Evolutionary conservation across 2,329 filamentous ascomycete species (phyloP), one percentile per base, ranked within the genome.

Genomic region (Alternaria atra): DNA sequence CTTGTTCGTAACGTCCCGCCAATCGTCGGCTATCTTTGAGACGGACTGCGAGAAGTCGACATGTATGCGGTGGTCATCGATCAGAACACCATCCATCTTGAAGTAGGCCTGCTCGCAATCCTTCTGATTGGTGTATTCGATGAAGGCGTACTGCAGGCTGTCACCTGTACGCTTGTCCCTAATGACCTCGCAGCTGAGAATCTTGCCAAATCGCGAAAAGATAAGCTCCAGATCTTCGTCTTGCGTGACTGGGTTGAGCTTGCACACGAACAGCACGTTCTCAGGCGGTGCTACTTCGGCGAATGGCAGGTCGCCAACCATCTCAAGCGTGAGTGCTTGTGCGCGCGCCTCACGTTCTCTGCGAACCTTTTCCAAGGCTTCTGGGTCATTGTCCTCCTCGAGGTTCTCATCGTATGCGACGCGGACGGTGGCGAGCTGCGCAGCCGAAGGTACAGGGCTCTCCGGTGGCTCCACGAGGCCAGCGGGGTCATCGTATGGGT

Each of bases 41-140:
- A 91, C 95, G 76, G 93, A 97, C 81, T 99, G 95, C 10, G 94
- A 97, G 80, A 99, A 99, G 80, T 99, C 95, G 57, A 99, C 95
- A 75, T 99, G 95, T 65, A 99, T 99, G 42, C 95, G 90, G 67
- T 97, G 92, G 72, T 99, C 95, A 73, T 99, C 95, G 67, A 99
- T 98, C 56, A 99, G 82, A 2, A 98, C 94, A 2, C 91, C 93
- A 78, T 99, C 93, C 95, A 99, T 99, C 81, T 99, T 99, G 83
- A 96, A 95, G 75, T 97, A 99, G 3, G 95, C 95, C 53, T 92
- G 89, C 80, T 99, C 95, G 77, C 95, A 98, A 54, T 94, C 91
- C 68, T 90, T 88, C 80, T 97, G 95, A 56, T 96, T 91, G 60
- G 94, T 92, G 72, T 94, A 99, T 77, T 99, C 95, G 73, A 99